Evolutionary conservation across 23 red algal species (phyloP).

Genomic region (Chondrus crispus): DNA sequence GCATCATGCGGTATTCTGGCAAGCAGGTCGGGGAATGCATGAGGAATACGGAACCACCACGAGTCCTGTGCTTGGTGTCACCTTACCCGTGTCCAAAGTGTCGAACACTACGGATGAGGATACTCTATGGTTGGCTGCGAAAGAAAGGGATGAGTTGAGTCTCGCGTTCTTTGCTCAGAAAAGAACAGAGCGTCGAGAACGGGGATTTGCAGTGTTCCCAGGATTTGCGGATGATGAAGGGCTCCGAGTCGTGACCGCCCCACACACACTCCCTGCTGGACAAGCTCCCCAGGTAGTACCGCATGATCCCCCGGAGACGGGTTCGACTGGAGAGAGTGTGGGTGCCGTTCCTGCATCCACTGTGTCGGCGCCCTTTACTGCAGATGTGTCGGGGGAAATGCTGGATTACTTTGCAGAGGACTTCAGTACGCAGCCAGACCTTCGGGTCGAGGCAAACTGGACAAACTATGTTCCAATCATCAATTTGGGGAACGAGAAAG

Average conservation of each 20-base stretch:
- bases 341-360: too few species aligned
- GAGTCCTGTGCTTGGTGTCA: too few species aligned
- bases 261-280: too few species aligned
- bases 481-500: not conserved
- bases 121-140: slow-evolving; percentile 13
- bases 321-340: too few species aligned
- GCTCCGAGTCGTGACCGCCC: not conserved
- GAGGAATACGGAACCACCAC: too few species aligned
- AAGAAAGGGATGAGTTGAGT: not conserved
- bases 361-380: too few species aligned
- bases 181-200: not conserved
- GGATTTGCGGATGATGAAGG: not conserved
- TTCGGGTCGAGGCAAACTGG: not conserved
- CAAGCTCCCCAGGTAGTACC: too few species aligned
- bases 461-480: not conserved
- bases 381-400: not conserved
- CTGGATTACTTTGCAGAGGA: not conserved
- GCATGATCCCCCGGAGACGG: too few species aligned
- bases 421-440: not conserved
- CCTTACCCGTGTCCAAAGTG: too few species aligned
- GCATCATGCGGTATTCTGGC: too few species aligned
- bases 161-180: not conserved
- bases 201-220: not conserved
- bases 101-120: slow-evolving; percentile 1
- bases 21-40: too few species aligned